A percentile compares a stretch with the other conserved stretches of the same genome.
phyloP scores from a whole-genome alignment of 2,329 filamentous ascomycete species.

The Fusarium sp. region DNA sequence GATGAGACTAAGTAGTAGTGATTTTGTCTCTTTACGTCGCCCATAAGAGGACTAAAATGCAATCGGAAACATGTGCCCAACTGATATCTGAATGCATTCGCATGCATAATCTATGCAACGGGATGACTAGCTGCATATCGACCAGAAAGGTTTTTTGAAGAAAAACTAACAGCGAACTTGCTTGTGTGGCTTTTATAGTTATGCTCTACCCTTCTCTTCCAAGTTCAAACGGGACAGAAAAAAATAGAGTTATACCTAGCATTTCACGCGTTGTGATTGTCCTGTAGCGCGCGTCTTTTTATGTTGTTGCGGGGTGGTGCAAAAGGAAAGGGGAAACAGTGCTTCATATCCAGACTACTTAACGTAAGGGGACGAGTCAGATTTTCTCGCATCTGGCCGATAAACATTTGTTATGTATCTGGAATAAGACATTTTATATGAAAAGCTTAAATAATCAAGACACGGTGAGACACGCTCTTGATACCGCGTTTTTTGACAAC shows the following conservation, averaged over 20 bases:
- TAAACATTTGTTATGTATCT: not conserved
- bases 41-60: not conserved
- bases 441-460: constrained; percentile 22
- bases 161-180: not conserved
- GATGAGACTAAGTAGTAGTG: not conserved
- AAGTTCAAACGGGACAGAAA: not conserved
- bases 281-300: constrained; percentile 32
- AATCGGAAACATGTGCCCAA: constrained; percentile 9
- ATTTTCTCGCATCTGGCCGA: constrained; percentile 25
- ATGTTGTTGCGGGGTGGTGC: constrained; percentile 35
- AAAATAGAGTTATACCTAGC: constrained; percentile 20
- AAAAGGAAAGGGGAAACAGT: constrained; percentile 27
- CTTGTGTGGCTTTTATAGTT: not conserved
- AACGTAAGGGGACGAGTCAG: constrained; percentile 29
- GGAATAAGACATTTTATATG: constrained; percentile 17
- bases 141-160: not conserved
- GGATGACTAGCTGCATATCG: constrained; percentile 24
- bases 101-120: constrained; percentile 22
- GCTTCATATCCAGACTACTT: not conserved
- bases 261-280: constrained; percentile 27
- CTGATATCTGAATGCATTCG: constrained; percentile 9
- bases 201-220: not conserved
- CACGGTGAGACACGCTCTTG: constrained; percentile 17
- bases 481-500: constrained; percentile 11
- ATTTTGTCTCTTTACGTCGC: not conserved